Conservation (phyloP, 176 grass and related monocot species). For the Zoysia japonica region DNA sequence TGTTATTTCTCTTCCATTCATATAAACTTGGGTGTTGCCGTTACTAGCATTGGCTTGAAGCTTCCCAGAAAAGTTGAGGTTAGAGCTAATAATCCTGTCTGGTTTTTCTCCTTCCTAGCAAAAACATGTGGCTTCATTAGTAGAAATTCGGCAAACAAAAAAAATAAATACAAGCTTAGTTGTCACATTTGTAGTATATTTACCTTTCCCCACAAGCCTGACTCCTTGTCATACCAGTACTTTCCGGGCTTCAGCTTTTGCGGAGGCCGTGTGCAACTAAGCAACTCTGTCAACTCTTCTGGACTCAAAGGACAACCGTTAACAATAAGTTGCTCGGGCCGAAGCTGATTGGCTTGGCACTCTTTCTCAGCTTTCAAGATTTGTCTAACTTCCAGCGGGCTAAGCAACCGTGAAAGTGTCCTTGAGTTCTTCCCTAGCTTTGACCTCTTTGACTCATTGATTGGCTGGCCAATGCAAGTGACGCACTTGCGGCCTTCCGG, state of each 20-base stretch:
- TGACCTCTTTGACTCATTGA: too few relatives aligned
- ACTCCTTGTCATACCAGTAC: slow-evolving; percentile 99
- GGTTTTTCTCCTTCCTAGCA: slow-evolving; percentile 86
- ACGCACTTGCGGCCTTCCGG: slow-evolving; percentile 93
- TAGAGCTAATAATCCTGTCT: slow-evolving; percentile 77
- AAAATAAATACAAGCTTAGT: background rate
- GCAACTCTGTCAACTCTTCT: slow-evolving; percentile 78
- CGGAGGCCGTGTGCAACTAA: slow-evolving; percentile 77
- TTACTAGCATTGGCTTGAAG: slow-evolving; percentile 83
- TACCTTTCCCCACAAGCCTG: slow-evolving; percentile 92
- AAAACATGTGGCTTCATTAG: slow-evolving; percentile 27
- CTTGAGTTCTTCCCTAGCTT: slow-evolving; percentile 46
- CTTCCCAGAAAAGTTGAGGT: slow-evolving; percentile 82
- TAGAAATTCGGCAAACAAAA: background rate
- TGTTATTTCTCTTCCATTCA: slow-evolving; percentile 91
- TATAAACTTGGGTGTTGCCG: slow-evolving; percentile 87
- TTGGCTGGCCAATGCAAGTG: slow-evolving; percentile 48
- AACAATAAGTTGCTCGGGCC: slow-evolving; percentile 60
- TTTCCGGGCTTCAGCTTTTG: slow-evolving; percentile 87
- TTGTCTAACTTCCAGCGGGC: slow-evolving; percentile 86
- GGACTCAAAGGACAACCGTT: slow-evolving; percentile 53
- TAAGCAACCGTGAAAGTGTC: slow-evolving; percentile 63
- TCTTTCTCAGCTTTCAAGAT: slow-evolving; percentile 98
- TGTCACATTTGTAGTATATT: background rate
- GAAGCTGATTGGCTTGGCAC: slow-evolving; percentile 89